Evolutionary conservation across 163 green algal genomes (phyloP), one percentile per base, ranked within the genome.

Genomic region (Scenedesmus sp.): DNA sequence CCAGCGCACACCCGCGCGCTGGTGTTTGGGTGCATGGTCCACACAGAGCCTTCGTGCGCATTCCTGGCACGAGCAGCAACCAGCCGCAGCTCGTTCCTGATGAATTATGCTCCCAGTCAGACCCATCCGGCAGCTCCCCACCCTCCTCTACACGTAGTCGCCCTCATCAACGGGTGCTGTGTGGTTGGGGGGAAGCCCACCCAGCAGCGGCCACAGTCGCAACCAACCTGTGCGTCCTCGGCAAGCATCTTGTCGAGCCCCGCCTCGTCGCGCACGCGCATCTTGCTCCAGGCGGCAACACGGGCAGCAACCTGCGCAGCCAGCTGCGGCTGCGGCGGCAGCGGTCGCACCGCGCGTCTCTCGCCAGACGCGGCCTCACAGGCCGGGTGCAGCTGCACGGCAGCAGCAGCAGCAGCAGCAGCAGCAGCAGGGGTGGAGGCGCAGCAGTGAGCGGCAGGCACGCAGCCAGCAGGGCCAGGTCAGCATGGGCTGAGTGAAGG

Each of bases 211-310:
- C 0, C 33, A 30, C 20, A 72, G 35, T 0, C 33, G n/a, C n/a
- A n/a, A 33, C 61, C 35, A n/a, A 80, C 86, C 72, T 65, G 35
- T 44, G 87, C 87, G 53, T 86, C 87, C 12, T 42, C 76, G 26
- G 43, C 53, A 53, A 91, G 87, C 87, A 91, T 26, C 61, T 43
- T 85, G 0, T 91, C 87, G 30, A 91, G 76, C 18, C 53, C 87
- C 56, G 46, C n/a, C 22, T 91, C 87, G 20, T 86, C 87, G 35
- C 78, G 59, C 35, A 81, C 87, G 26, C 70, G 70, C 40, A 35
- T n/a, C 37, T 42, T 53, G n/a, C 42, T 40, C 85, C 85, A 90
- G 33, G 46, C 44, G 3, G 43, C 72, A 35, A 90, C 85, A 30
- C 37, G 59, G 1, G 20, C 30, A 35, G 70, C 49, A 33, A 85